Conservation (phyloP, 192 early-diverging fungal species). For the Coemansia sp. region DNA sequence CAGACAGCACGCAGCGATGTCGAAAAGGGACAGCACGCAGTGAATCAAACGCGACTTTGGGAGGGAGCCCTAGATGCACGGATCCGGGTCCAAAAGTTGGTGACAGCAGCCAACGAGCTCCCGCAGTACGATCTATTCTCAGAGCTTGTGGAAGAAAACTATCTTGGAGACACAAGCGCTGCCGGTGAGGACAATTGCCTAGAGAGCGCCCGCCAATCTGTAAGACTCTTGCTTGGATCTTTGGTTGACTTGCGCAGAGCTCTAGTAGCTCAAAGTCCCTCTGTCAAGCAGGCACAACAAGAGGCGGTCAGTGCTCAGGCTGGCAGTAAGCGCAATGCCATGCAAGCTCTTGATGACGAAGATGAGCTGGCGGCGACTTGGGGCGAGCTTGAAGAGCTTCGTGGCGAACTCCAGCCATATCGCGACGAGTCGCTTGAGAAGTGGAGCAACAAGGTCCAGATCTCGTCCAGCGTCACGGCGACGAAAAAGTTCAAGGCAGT, state of each 20-base stretch:
- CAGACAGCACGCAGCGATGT: conserved; percentile 75
- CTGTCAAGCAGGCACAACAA: conserved; percentile 19
- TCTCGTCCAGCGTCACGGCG: conserved; percentile 66
- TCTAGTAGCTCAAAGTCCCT: conserved; percentile 31
- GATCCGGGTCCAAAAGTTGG: conserved; percentile 82
- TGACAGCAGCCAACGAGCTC: conserved; percentile 76
- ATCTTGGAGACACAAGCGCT: conserved; percentile 2
- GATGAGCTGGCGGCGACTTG: conserved; percentile 18
- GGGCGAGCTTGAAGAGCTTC: conserved; percentile 31
- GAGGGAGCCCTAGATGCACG: conserved; percentile 82
- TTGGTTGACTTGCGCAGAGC: conserved; percentile 33
- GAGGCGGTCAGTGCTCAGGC: background rate
- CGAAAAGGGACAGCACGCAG: conserved; percentile 90
- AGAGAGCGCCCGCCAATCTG: conserved; percentile 22
- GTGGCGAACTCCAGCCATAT: conserved; percentile 66
- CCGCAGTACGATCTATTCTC: conserved; percentile 58
- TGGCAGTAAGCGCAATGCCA: conserved; percentile 26
- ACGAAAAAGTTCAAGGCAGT: conserved; percentile 96
- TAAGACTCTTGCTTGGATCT: conserved; percentile 29
- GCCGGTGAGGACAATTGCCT: conserved; percentile 8
- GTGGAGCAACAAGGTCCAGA: conserved; percentile 88
- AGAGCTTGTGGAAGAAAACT: conserved; percentile 13
- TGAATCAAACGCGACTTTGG: conserved; percentile 84
- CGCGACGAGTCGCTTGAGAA: conserved; percentile 89
- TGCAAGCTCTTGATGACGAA: conserved; percentile 4